phyloP scores from a whole-genome alignment of 108 stramenopile species.

The Cyclotella baltica region DNA sequence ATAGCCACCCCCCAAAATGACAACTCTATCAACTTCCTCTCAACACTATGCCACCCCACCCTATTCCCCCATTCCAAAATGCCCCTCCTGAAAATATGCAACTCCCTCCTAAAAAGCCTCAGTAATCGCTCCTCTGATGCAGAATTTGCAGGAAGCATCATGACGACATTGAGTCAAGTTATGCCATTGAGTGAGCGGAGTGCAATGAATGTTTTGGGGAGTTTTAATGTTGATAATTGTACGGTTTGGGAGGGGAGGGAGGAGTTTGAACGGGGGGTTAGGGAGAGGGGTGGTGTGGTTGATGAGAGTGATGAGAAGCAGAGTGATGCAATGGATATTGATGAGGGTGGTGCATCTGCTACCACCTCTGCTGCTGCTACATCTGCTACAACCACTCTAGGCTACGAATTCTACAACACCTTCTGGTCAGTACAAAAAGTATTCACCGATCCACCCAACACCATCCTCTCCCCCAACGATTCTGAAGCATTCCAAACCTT shows the following conservation, averaged over 20 bases:
- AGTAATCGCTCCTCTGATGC: constrained; percentile 33
- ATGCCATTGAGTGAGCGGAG: constrained; percentile 82
- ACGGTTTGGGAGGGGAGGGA: constrained; percentile 30
- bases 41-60: constrained; percentile 50
- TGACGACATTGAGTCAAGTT: constrained; percentile 60
- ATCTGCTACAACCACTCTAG: constrained; percentile 10
- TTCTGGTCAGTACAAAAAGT: constrained; percentile 86
- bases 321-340: constrained; percentile 1
- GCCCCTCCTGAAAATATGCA: constrained; percentile 65
- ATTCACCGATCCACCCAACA: constrained; percentile 71
- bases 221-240: constrained; percentile 53
- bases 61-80: constrained; percentile 38
- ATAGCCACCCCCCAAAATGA: constrained; percentile 30
- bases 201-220: constrained; percentile 78
- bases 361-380: not conserved
- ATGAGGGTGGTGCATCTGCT: not conserved
- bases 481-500: constrained; percentile 52
- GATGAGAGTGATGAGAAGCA: not conserved
- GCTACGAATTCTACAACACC: constrained; percentile 71
- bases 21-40: constrained; percentile 32
- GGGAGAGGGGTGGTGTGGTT: not conserved
- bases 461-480: constrained; percentile 30
- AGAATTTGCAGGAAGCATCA: constrained; percentile 73
- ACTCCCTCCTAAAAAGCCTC: constrained; percentile 58
- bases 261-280: constrained; percentile 17